Evolutionary conservation across 352 stramenopile species (phyloP).

Genomic region (Pythium periplocum): DNA sequence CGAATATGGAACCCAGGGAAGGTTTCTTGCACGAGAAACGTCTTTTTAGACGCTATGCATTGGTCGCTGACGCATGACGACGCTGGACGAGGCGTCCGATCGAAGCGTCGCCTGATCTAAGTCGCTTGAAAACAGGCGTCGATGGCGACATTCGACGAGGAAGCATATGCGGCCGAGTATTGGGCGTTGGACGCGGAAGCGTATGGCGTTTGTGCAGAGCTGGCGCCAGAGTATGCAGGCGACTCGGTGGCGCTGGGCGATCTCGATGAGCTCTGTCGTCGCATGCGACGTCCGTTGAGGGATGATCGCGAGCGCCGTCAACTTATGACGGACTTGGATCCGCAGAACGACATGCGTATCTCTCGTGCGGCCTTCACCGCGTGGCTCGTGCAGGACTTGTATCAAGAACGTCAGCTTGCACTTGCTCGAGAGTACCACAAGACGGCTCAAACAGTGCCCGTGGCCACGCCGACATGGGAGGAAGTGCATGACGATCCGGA

Average conservation of each 20-base stretch:
- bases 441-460: slow-evolving; percentile 5
- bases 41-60: too few relatives aligned
- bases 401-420: slow-evolving; percentile 19
- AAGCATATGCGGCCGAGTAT: slow-evolving; percentile 34
- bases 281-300: slow-evolving; percentile 30
- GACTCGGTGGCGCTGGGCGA: slow-evolving; percentile 31
- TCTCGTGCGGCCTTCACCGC: slow-evolving; percentile 41
- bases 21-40: too few relatives aligned
- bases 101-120: too few relatives aligned
- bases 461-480: slow-evolving; percentile 40
- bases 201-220: slow-evolving; percentile 24
- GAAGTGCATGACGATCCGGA: slow-evolving; percentile 29
- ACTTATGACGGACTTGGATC: slow-evolving; percentile 53
- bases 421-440: slow-evolving; percentile 8
- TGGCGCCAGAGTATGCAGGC: slow-evolving; percentile 28
- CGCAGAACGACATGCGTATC: slow-evolving; percentile 52
- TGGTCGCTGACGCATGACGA: not conserved
- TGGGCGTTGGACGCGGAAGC: slow-evolving; percentile 46
- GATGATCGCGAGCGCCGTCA: slow-evolving; percentile 38
- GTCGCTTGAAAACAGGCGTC: not conserved
- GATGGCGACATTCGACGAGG: not conserved
- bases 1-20: too few relatives aligned
- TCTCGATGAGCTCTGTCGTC: slow-evolving; percentile 41
- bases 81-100: not conserved
- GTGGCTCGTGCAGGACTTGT: slow-evolving; percentile 43